phyloP scores from a whole-genome alignment of 2,329 filamentous ascomycete species.

The Tolypocladium tropicale region DNA sequence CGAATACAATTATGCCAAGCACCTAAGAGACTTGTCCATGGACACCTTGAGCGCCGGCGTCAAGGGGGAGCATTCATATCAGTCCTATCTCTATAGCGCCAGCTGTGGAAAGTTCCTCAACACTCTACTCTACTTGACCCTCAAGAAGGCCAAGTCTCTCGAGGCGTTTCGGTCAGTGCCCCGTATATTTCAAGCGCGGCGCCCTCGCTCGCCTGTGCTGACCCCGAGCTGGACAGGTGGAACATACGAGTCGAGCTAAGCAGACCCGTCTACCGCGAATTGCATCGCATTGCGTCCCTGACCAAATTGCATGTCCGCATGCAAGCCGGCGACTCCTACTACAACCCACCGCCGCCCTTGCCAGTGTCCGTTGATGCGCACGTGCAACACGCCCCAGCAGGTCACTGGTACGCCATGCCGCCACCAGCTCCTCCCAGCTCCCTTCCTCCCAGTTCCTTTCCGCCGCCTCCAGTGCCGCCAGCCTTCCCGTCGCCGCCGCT shows the following conservation, averaged over 20 bases:
- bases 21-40: conserved; percentile 44
- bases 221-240: conserved; percentile 33
- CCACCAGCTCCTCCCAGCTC: conserved; percentile 9
- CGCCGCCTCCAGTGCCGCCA: conserved; percentile 9
- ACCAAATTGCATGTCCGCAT: conserved; percentile 47
- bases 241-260: conserved; percentile 55
- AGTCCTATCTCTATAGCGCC: conserved; percentile 40
- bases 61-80: conserved; percentile 43
- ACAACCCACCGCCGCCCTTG: conserved; percentile 37
- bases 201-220: not conserved
- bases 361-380: conserved; percentile 19
- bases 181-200: not conserved
- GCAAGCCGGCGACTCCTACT: conserved; percentile 46
- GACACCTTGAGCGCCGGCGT: conserved; percentile 42
- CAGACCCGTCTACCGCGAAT: conserved; percentile 42
- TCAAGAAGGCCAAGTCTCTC: conserved; percentile 43
- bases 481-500: conserved; percentile 7
- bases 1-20: conserved; percentile 51
- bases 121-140: conserved; percentile 44
- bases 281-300: conserved; percentile 43
- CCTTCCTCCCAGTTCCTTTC: conserved; percentile 5
- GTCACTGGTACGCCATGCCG: conserved; percentile 17
- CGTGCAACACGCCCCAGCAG: conserved; percentile 23
- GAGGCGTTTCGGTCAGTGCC: conserved; percentile 45
- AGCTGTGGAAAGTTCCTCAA: conserved; percentile 56